Percentiles rank a stretch among this genome's conserved stretches.
Evolutionary conservation across 179 eudicot species (phyloP).

Genomic region (Carnegiea gigantea): DNA sequence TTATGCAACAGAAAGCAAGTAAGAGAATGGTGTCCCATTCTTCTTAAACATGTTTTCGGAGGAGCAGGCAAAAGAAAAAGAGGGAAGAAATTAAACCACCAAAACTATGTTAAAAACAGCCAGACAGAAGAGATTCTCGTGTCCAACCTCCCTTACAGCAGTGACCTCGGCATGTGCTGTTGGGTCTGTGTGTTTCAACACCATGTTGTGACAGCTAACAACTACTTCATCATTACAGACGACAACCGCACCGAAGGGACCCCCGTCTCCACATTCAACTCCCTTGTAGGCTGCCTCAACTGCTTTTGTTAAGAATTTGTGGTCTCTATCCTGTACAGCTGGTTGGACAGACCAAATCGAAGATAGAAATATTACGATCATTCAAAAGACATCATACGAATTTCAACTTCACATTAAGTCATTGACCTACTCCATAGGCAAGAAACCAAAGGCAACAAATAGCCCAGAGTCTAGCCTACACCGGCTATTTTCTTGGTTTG

Average conservation of each 20-base stretch:
- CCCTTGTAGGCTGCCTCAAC: constrained; percentile 93
- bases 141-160: constrained; percentile 83
- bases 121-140: not conserved
- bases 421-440: not conserved
- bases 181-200: constrained; percentile 64
- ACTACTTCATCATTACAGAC: constrained; percentile 73
- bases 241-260: constrained; percentile 92
- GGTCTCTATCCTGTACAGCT: constrained; percentile 91
- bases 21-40: no score
- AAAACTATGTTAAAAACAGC: not conserved
- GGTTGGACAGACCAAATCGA: constrained; percentile 14
- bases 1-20: not conserved
- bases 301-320: constrained; percentile 64
- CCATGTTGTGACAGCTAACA: constrained; percentile 94
- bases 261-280: constrained; percentile 83
- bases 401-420: not conserved
- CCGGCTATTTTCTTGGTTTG: no score
- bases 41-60: no score
- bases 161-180: constrained; percentile 99
- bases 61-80: no score
- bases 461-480: no score
- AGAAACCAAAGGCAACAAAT: not conserved
- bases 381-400: not conserved
- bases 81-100: not conserved
- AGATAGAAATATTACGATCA: not conserved